Conservation (phyloP, 2,329 filamentous ascomycete species). For the Teratosphaeria epicoccoides region DNA sequence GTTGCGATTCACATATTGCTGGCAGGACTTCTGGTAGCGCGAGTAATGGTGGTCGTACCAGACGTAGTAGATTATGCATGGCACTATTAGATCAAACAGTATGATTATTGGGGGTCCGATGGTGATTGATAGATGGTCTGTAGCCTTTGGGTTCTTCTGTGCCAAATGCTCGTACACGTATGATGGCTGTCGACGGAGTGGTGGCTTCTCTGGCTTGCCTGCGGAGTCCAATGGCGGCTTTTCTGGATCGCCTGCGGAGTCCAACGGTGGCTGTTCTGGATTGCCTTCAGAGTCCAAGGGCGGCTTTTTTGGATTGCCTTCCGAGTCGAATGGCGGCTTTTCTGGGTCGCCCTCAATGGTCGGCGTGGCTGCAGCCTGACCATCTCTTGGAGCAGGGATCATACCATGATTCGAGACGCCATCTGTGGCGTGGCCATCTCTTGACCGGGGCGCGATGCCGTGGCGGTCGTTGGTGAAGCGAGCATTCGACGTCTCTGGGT, state of each 20-base stretch:
- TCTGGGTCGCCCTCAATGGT: not conserved
- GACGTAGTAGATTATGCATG: conserved; percentile 24
- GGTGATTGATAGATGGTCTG: conserved; percentile 19
- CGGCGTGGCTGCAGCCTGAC: not conserved
- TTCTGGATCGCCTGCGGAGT: too few species aligned
- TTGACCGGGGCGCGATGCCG: not conserved
- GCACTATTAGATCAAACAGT: conserved; percentile 22
- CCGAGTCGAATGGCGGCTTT: not conserved
- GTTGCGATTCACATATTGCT: conserved; percentile 6
- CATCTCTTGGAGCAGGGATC: not conserved
- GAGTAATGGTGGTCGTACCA: conserved; percentile 17
- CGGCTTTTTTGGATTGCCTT: too few species aligned
- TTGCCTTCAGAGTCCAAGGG: too few species aligned
- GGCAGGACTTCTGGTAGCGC: conserved; percentile 12
- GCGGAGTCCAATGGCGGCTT: too few species aligned
- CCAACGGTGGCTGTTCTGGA: too few species aligned
- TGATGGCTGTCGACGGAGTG: not conserved
- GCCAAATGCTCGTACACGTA: conserved; percentile 5
- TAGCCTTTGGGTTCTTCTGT: conserved; percentile 10
- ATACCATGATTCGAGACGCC: too few species aligned
- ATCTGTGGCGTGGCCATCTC: not conserved
- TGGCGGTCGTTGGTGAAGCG: not conserved
- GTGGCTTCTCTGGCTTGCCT: not conserved
- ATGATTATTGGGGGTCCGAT: conserved; percentile 22
- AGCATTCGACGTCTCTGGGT: not conserved